phyloP scores from a whole-genome alignment of 176 grass and related monocot genomes.

The Musa itinerans region DNA sequence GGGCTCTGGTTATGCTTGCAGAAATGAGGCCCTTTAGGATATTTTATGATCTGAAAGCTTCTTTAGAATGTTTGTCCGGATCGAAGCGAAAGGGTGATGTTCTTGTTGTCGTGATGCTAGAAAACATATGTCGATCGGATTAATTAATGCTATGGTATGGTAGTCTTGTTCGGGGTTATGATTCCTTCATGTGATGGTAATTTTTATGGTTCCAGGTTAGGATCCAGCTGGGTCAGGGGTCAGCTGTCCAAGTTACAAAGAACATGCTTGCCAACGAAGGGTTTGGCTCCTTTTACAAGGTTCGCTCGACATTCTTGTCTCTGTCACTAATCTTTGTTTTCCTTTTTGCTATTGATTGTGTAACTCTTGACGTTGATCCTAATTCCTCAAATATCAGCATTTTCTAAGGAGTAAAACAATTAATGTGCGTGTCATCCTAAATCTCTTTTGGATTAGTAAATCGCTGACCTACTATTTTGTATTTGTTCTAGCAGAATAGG shows the following conservation, averaged over 20 bases:
- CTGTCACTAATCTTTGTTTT: neutral
- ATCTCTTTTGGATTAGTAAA: neutral
- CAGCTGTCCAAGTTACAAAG: slow-evolving; percentile 61
- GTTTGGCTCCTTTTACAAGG: slow-evolving; percentile 70
- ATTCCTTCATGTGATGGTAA: neutral
- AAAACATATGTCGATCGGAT: too few species aligned
- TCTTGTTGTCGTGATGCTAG: too few species aligned
- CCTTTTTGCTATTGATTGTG: neutral
- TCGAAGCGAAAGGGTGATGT: too few species aligned
- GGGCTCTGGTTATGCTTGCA: neutral
- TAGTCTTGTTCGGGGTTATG: neutral
- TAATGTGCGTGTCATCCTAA: neutral
- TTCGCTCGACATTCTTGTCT: slow-evolving; percentile 15
- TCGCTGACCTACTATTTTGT: neutral
- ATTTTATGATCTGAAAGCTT: too few species aligned
- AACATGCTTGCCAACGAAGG: slow-evolving; percentile 84
- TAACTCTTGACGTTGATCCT: neutral
- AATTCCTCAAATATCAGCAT: neutral
- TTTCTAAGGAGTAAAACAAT: neutral
- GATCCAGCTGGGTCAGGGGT: slow-evolving; percentile 96
- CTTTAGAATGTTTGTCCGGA: too few species aligned
- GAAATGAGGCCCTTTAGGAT: neutral
- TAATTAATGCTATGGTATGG: neutral
- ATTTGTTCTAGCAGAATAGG: neutral
- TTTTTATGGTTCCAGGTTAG: slow-evolving; percentile 50